Base-by-base conservation (phyloP, 2,329 filamentous ascomycete genomes). In the Ophiognomonia clavigignenti-juglandacearum region DNA sequence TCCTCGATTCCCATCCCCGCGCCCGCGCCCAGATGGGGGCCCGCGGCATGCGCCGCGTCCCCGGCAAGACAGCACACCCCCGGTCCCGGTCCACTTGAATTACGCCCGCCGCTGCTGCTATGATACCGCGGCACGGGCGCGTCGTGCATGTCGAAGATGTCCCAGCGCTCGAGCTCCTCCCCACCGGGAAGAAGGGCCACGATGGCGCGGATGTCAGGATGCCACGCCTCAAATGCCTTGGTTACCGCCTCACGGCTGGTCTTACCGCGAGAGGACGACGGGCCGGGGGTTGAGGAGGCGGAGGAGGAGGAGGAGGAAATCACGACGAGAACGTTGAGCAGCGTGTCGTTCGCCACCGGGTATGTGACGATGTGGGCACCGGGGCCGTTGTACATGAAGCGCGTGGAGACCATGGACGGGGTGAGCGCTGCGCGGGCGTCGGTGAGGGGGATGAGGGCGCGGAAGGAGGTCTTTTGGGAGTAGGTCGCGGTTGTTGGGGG, bases 361-460 rank as follows among this genome's bases (percentile, higher is more conserved):
- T 84, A 85, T 0, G 75, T 81, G 20, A 85, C 67, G 6, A 78
- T 55, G 58, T 86, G 82, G 0, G 74, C 78, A 43, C 69, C 62
- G 0, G 73, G 74, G 0, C 80, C 82, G 45, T 77, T 70, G 58
- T 77, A 78, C 69, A 82, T 77, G 58, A 75, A 73, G 14, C 68
- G 62, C 13, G 74, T 78, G 20, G 59, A 56, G 1, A 75, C 71
- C 31, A 73, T 63, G 32, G 77, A 63, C 8, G 70, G 59, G 2
- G 77, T 75, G 3, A 85, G 53, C 2, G 69, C 67, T 10, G 65
- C 58, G 1, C 66, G 59, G 0, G 78, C 80, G 14, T 71, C 60
- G 1, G 69, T 64, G 71, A 85, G 85, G 0, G 81, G 77, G 2
- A 85, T 68, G 3, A 86, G 61, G 0, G 76, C 76, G 6, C 83